Percentiles rank a stretch among this genome's conserved stretches.
These are phyloP conservation scores for Mycosarcoma mackinlayi DNA, from an alignment of 1,284 basidiomycete genomes.

Conservation along the genomic window DNA sequence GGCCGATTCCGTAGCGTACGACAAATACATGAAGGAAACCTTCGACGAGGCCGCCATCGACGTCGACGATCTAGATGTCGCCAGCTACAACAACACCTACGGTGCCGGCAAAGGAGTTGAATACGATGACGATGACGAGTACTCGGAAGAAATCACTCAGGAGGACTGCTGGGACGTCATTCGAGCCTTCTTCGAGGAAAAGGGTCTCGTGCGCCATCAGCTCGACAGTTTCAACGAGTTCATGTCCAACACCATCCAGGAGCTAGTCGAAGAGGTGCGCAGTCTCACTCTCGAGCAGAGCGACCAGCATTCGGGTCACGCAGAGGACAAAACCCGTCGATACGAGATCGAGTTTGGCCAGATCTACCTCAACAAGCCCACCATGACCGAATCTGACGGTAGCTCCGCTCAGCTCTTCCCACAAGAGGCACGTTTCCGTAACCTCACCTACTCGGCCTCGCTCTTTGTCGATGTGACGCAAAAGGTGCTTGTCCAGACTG, in stretches of 20 bases:
- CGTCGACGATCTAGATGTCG: slow-evolving; percentile 36
- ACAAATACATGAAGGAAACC: slow-evolving; percentile 58
- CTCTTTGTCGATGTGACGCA: slow-evolving; percentile 97
- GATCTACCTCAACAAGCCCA: slow-evolving; percentile 94
- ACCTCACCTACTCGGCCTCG: slow-evolving; percentile 94
- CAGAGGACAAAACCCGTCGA: slow-evolving; percentile 75
- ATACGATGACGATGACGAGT: slow-evolving; percentile 53
- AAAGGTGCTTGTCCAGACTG: slow-evolving; percentile 80
- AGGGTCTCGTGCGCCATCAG: slow-evolving; percentile 97
- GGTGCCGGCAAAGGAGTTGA: slow-evolving; percentile 26
- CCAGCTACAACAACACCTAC: slow-evolving; percentile 35
- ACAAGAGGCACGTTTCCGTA: slow-evolving; percentile 94
- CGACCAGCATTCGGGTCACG: slow-evolving; percentile 83
- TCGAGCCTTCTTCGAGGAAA: slow-evolving; percentile 94
- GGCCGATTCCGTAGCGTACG: slow-evolving; percentile 52
- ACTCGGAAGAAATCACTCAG: slow-evolving; percentile 63
- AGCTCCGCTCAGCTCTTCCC: slow-evolving; percentile 92
- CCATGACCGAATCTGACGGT: slow-evolving; percentile 94
- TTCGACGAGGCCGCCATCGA: slow-evolving; percentile 45
- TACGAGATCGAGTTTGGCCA: slow-evolving; percentile 98
- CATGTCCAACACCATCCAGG: slow-evolving; percentile 99
- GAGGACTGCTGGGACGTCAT: slow-evolving; percentile 73
- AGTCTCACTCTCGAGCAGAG: slow-evolving; percentile 95
- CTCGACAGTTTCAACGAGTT: slow-evolving; percentile 99
- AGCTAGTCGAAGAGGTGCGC: slow-evolving; percentile 94